A percentile compares a stretch with the other conserved stretches of the same genome.
Conservation (phyloP, 768 basidiomycete genomes). For the Trametes maxima region DNA sequence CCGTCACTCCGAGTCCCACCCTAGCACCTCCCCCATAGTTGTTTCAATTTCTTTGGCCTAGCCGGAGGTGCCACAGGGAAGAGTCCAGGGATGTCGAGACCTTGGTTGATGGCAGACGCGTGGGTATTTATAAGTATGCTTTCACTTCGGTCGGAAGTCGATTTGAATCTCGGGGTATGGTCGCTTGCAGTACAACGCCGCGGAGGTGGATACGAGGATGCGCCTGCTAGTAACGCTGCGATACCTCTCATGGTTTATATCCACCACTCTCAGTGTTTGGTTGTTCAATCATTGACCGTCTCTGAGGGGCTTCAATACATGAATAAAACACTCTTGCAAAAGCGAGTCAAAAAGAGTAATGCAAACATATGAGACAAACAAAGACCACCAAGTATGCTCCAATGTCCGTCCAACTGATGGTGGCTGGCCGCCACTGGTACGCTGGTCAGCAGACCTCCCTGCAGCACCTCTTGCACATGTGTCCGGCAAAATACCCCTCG, state of each 20-base stretch:
- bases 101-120: neutral
- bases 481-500: neutral
- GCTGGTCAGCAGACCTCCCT: neutral
- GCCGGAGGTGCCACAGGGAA: slow-evolving; percentile 1
- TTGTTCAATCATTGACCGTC: no score
- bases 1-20: no score
- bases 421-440: neutral
- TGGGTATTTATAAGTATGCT: neutral
- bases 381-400: neutral
- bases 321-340: no score
- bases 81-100: neutral
- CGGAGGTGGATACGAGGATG: no score
- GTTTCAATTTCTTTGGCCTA: neutral
- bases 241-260: no score
- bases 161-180: neutral
- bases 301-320: no score
- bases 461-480: neutral
- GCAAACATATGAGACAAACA: neutral
- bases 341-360: no score
- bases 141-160: neutral
- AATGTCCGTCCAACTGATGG: neutral
- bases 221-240: no score
- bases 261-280: no score
- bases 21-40: no score
- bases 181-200: no score